Evolutionary conservation across 768 basidiomycete species (phyloP).

Genomic region (Paxillus rubicundulus): DNA sequence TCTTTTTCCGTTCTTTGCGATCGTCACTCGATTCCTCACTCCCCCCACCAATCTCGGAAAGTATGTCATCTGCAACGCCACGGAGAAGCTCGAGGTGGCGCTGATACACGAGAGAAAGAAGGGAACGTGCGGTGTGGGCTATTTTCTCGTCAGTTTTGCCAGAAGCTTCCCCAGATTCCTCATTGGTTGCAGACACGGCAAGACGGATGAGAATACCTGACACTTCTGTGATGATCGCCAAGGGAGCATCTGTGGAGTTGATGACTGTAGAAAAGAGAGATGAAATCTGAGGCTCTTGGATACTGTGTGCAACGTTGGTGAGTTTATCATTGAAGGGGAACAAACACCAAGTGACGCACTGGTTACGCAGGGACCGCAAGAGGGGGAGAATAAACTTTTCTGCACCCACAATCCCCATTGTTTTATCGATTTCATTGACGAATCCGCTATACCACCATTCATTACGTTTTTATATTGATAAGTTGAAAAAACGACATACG

Average conservation of each 20-base stretch:
- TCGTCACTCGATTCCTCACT: constrained; percentile 20
- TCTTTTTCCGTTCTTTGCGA: constrained; percentile 36
- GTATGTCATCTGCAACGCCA: constrained; percentile 37
- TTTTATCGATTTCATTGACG: constrained; percentile 44
- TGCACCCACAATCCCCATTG: constrained; percentile 47
- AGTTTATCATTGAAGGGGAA: not conserved
- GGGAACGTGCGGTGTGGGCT: constrained; percentile 18
- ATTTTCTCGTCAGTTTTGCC: constrained; percentile 7
- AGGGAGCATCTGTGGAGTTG: constrained; percentile 22
- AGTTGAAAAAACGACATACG: constrained; percentile 39
- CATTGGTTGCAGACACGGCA: constrained; percentile 8
- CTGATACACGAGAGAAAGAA: constrained; percentile 64
- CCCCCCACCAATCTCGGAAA: constrained; percentile 26
- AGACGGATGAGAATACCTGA: constrained; percentile 22
- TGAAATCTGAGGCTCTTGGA: constrained; percentile 29
- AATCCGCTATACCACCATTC: constrained; percentile 37
- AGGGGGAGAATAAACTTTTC: constrained; percentile 59
- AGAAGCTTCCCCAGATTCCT: not conserved
- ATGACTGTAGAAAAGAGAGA: constrained; percentile 32
- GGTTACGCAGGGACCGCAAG: constrained; percentile 38
- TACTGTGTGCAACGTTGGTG: constrained; percentile 19
- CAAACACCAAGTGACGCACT: constrained; percentile 33
- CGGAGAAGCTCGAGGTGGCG: constrained; percentile 55
- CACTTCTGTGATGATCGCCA: constrained; percentile 20
- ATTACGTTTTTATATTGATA: not conserved